Evolutionary conservation across 805 yeast species (phyloP), one percentile per base, ranked within the genome.

Genomic region (Naumovozyma dairenensis): DNA sequence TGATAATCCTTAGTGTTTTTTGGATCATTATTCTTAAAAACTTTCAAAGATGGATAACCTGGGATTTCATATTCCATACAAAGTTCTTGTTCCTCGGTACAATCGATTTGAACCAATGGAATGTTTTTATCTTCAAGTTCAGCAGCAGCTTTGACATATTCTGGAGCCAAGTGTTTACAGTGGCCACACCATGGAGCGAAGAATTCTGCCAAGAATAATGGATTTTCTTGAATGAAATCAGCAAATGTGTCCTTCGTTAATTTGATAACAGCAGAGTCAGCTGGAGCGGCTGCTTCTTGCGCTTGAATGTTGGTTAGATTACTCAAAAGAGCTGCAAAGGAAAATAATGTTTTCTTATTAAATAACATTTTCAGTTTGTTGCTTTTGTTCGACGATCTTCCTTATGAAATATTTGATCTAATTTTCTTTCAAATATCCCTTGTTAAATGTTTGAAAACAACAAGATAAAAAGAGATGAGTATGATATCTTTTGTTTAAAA

Each of bases 111-210:
- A 30, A 85, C 93, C 51, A 84, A 65, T 49, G 74, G 72, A 57
- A 82, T 77, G 35, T 72, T 65, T 41, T 80, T 72, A 33, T 66
- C 72, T 31, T 66, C 67, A 14, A 52, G 47, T 46, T 77, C 75
- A 32, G 89, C 84, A 34, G 94, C 94, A 33, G 94, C 94, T 47
- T 71, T 60, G 34, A 75, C 66, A 46, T 70, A 82, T 59, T 84
- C 79, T 22, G 95, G 95, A 9, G 85, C 94, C 44, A 84, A 64
- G 32, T 71, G 72, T 67, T 87, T 85, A 71, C 96, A 87, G 65
- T 87, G 92, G 13, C 96, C 96, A 69, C 96, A 87, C 96, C 97
- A 89, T 57, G 96, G 94, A 13, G 94, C 94, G 58, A 79, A 84
- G 62, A 84, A 84, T 62, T 84, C 94, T 15, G 89, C 80, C 42